phyloP scores from a whole-genome alignment of 2,329 filamentous ascomycete genomes.

The Rutstroemia sp. region DNA sequence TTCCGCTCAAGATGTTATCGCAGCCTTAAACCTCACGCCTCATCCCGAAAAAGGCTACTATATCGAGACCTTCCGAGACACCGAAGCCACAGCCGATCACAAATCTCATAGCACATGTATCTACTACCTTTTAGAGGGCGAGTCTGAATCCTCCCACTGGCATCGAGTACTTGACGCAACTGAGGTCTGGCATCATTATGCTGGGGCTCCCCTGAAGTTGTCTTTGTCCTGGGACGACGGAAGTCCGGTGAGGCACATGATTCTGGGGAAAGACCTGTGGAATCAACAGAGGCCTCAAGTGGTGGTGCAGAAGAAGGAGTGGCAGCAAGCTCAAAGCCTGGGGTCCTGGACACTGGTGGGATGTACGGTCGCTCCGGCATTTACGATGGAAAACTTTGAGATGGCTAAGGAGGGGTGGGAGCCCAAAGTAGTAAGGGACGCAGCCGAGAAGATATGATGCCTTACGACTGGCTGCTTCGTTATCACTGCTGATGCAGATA shows the following conservation, averaged over 20 bases:
- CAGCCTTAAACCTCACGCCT: neutral
- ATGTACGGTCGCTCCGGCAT: neutral
- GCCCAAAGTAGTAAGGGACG: neutral
- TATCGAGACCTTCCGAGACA: neutral
- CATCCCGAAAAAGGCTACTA: neutral
- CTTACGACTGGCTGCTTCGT: neutral
- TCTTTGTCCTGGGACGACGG: neutral
- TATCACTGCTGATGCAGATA: neutral
- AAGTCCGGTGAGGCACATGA: neutral
- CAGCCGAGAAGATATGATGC: neutral
- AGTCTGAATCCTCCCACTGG: neutral
- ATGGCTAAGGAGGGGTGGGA: neutral
- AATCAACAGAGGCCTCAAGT: neutral
- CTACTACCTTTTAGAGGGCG: neutral
- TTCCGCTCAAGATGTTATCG: neutral
- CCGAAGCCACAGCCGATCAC: neutral
- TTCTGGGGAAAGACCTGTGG: neutral
- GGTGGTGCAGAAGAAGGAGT: neutral
- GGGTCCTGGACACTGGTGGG: neutral
- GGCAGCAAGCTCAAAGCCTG: neutral
- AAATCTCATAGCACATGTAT: neutral
- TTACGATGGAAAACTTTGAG: neutral
- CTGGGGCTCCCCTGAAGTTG: neutral
- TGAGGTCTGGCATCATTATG: neutral
- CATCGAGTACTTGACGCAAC: neutral